Conservation (phyloP, 768 basidiomycete species). For the Xerocomellus dryophilus region DNA sequence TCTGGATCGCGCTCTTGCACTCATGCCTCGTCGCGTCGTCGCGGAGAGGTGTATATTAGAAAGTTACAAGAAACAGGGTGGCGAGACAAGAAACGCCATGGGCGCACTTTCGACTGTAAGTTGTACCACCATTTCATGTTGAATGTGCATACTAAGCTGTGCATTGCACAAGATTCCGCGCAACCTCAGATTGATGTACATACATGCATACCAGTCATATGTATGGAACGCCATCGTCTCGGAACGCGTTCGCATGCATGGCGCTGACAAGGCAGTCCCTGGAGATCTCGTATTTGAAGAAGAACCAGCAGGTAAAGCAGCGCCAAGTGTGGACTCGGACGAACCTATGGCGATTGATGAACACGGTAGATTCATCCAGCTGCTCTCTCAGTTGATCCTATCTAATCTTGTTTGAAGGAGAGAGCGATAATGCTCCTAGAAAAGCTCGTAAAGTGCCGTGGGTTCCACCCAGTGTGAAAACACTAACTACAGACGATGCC, state of each 20-base stretch:
- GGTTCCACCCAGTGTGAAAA: constrained; percentile 69
- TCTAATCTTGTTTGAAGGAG: constrained; percentile 21
- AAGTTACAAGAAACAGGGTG: constrained; percentile 77
- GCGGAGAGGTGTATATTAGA: constrained; percentile 93
- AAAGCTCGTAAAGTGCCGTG: constrained; percentile 42
- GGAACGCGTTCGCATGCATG: constrained; percentile 80
- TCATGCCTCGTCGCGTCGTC: constrained; percentile 89
- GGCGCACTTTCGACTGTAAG: constrained; percentile 82
- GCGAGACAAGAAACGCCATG: constrained; percentile 79
- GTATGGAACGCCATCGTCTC: constrained; percentile 98
- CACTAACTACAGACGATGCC: constrained; percentile 73
- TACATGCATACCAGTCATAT: constrained; percentile 98
- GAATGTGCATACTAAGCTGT: constrained; percentile 2
- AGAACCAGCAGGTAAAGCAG: constrained; percentile 23
- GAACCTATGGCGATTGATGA: constrained; percentile 36
- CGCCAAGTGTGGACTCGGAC: constrained; percentile 22
- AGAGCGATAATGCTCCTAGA: constrained; percentile 14
- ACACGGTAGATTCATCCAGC: constrained; percentile 25
- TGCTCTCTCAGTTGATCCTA: background rate
- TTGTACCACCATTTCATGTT: background rate
- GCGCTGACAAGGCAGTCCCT: constrained; percentile 66
- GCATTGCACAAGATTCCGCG: constrained; percentile 73
- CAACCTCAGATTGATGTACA: constrained; percentile 94
- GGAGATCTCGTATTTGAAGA: constrained; percentile 89
- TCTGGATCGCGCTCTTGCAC: constrained; percentile 72